Evolutionary conservation across 1,284 basidiomycete genomes (phyloP).

Genomic region (Grifola frondosa): DNA sequence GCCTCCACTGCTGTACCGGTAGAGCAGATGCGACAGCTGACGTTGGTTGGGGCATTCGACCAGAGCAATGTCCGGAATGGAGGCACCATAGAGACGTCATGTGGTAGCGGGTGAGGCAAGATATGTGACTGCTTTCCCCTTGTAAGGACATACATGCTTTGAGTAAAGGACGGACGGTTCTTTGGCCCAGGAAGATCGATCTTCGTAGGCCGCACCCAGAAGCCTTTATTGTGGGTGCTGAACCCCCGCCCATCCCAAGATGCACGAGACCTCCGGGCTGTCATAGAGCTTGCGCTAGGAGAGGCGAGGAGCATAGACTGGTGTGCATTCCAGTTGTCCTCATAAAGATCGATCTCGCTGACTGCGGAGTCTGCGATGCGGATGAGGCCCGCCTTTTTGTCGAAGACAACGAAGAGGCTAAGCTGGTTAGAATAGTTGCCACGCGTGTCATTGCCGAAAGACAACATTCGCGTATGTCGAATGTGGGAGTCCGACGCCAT

Average conservation of each 20-base stretch:
- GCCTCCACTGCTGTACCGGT: conserved; percentile 27
- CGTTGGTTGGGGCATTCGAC: conserved; percentile 54
- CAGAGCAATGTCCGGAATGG: conserved; percentile 60
- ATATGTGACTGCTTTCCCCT: conserved; percentile 68
- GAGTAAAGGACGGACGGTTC: conserved; percentile 27
- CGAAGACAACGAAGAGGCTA: conserved; percentile 75
- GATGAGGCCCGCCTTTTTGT: conserved; percentile 80
- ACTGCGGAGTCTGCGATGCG: conserved; percentile 76
- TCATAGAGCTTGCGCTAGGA: conserved; percentile 24
- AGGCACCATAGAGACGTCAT: conserved; percentile 41
- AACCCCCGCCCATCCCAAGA: conserved; percentile 52
- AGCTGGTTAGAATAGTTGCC: conserved; percentile 68
- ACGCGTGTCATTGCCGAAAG: conserved; percentile 27
- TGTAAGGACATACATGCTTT: conserved; percentile 62
- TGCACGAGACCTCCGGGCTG: conserved; percentile 44
- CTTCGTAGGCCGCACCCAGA: conserved; percentile 55
- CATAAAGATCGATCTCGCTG: conserved; percentile 68
- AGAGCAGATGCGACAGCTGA: conserved; percentile 51
- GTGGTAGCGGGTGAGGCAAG: conserved; percentile 64
- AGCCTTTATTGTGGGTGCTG: conserved; percentile 42
- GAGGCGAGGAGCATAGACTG: conserved; percentile 16
- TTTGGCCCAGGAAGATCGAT: conserved; percentile 47
- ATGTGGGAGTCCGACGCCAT: conserved; percentile 23
- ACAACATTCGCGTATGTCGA: conserved; percentile 28
- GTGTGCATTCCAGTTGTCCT: conserved; percentile 38